Conservation (phyloP, 331 rosid genomes). For the Cucumis variabilis region DNA sequence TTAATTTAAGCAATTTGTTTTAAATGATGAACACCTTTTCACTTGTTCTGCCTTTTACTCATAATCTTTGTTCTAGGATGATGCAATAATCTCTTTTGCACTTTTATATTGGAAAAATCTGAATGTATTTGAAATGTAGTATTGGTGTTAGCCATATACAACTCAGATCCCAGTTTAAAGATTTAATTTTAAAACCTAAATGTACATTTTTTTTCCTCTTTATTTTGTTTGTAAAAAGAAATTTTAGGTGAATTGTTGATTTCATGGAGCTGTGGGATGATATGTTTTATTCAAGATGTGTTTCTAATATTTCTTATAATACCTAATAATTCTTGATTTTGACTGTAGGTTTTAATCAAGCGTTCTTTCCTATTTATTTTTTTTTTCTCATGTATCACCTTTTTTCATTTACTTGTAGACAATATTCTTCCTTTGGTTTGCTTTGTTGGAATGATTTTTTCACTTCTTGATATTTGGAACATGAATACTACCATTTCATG, state of each 20-base stretch:
- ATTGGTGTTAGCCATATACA: conserved; percentile 4
- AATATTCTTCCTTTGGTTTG: conserved; percentile 92
- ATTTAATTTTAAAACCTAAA: conserved; percentile 3
- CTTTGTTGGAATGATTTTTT: conserved; percentile 94
- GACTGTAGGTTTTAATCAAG: too few species aligned
- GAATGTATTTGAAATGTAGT: conserved; percentile 3
- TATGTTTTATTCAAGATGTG: too few species aligned
- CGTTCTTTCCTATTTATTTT: too few species aligned
- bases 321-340: too few species aligned
- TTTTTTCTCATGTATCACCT: too few species aligned
- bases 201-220: not conserved
- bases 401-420: conserved; percentile 59
- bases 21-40: not conserved
- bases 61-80: not conserved
- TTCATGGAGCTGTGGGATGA: conserved; percentile 6
- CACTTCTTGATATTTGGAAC: conserved; percentile 71
- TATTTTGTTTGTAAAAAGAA: not conserved
- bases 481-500: conserved; percentile 97
- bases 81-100: not conserved
- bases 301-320: not conserved
- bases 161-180: not conserved
- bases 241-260: not conserved
- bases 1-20: not conserved
- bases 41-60: not conserved
- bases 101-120: not conserved